Evolutionary conservation across 345 rosid genomes (phyloP), one percentile per base, ranked within the genome.

Genomic region (Citrus medica): DNA sequence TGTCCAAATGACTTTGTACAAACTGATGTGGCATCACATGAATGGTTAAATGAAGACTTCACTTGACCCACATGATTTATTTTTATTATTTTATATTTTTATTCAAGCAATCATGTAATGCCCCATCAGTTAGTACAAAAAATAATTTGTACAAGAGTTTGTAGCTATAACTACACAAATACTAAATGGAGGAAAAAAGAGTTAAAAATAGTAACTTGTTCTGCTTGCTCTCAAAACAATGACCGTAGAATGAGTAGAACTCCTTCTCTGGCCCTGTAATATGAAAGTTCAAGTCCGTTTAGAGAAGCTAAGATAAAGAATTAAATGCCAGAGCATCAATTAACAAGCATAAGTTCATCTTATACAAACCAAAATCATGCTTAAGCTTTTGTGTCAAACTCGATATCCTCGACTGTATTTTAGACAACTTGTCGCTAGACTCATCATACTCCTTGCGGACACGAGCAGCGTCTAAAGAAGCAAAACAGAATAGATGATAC

Each of bases 151-250:
- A 46, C 17, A 46, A 46, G 51, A 46, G 51, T 46, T 13, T 46
- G 1, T 46, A 46, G 17, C 51, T 46, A 46, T 12, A 46, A 46
- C 51, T 13, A 46, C 17, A 3, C 51, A 46, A 46, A 46, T 13
- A 46, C 17, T 12, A 13, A 16, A 22, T 27, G 64, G 30, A 64
- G 74, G 37, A n/a, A 40, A 73, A 63, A 38, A 17, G 25, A 70
- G 69, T 32, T 24, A 33, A 68, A 69, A 58, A 64, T 37, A 35
- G 64, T 86, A 83, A 94, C 99, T 94, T 93, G 82, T 93, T 93
- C 83, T 97, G 90, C 83, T 94, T 97, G 89, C 82, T 86, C 86
- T 94, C 98, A 79, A 92, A 97, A 79, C 98, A 97, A 35, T 53
- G 90, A 78, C 88, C 93, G 60, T 91, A 86, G 85, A 92, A 90